Conservation (phyloP, 1,284 basidiomycete genomes). For the Hemileia vastatrix region DNA sequence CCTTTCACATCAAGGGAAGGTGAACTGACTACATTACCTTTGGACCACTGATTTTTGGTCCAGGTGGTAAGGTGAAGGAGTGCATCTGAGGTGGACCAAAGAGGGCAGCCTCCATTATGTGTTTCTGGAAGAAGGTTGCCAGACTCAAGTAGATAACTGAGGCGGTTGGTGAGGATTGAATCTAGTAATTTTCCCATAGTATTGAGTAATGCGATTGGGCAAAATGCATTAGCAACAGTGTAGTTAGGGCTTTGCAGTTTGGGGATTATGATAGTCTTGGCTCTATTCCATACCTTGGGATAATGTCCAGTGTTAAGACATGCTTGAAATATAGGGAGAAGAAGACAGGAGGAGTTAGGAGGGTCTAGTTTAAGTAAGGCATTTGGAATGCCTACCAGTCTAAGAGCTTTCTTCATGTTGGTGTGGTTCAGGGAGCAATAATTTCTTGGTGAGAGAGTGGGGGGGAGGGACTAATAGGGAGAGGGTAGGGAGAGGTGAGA, state of each 20-base stretch:
- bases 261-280: not conserved
- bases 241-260: conserved; percentile 5
- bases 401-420: no score
- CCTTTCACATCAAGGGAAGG: conserved; percentile 14
- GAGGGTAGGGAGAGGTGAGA: no score
- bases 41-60: conserved; percentile 7
- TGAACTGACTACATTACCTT: not conserved
- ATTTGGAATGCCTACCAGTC: no score
- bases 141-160: conserved; percentile 1
- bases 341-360: no score
- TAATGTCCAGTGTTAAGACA: conserved; percentile 3
- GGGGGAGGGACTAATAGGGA: no score
- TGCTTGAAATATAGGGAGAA: no score
- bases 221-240: not conserved
- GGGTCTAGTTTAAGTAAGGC: no score
- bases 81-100: not conserved
- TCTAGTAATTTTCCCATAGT: conserved; percentile 9
- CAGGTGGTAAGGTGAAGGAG: not conserved
- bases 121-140: not conserved
- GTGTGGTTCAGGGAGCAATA: no score
- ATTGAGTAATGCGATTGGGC: conserved; percentile 8
- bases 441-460: no score
- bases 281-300: not conserved
- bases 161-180: not conserved
- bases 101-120: conserved; percentile 4